Base-by-base conservation (phyloP, 1,284 basidiomycete species). In the Cryptococcus sp. region DNA sequence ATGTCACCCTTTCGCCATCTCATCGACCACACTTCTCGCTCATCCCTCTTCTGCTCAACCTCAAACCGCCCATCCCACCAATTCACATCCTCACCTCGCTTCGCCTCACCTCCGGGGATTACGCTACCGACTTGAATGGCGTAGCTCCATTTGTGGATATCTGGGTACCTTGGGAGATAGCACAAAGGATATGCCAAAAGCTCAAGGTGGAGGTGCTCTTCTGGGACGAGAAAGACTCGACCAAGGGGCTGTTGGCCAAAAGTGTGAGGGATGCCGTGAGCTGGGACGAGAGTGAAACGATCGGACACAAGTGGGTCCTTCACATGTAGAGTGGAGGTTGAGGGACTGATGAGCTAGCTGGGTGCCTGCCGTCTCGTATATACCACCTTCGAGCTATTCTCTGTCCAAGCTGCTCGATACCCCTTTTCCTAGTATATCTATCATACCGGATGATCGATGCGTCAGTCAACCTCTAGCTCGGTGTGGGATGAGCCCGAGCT, bases 251-350 rank as follows among this genome's bases (percentile, higher is more conserved):
- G 19, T 31, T 60, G 23, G 42, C 53, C 1, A 35, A 49, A 0
- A 24, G 18, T 3, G 44, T 53, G 6, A 49, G 42, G n/a, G 28
- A 53, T 2, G 48, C 52, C 21, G 37, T 58, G 16, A 60, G 59
- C 46, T 63, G 61, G 61, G 57, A 60, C 38, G 61, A 60, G 36
- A 48, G 43, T 9, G 42, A 38, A 4, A 33, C 36, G 16, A 45
- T 60, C 2, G 53, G 52, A 12, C 60, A 62, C 32, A 62, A 62
- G 60, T 62, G 36, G 48, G 58, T 45, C 19, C 5, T 18, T 10
- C 31, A 5, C 5, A 14, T 24, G 2, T 21, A 19, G n/a, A 33
- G 26, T 7, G 6, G 24, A 19, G 24, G 12, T 41, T n/a, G n/a
- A n/a, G n/a, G 36, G 22, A 48, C 35, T 49, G 43, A 48, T 36